phyloP scores from a whole-genome alignment of 306 rosid species.

The Alnus glutinosa region DNA sequence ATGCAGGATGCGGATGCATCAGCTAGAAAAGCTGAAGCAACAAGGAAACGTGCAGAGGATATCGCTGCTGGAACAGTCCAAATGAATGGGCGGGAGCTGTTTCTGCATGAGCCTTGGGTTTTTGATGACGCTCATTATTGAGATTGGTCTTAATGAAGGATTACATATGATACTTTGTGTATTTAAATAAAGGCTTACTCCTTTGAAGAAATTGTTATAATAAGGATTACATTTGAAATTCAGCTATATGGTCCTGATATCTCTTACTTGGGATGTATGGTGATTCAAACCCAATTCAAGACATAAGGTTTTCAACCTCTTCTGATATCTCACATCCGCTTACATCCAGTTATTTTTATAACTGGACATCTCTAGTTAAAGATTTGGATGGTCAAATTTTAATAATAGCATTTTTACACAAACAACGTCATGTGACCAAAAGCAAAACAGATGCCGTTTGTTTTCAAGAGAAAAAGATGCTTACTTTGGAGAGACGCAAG shows the following conservation, averaged over 20 bases:
- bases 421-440: too few relatives aligned
- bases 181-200: not conserved
- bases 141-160: slow-evolving; percentile 36
- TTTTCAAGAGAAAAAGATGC: too few relatives aligned
- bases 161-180: slow-evolving; percentile 5
- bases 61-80: slow-evolving; percentile 69
- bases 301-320: too few relatives aligned
- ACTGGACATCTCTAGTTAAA: too few relatives aligned
- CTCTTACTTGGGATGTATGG: too few relatives aligned
- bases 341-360: too few relatives aligned
- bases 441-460: too few relatives aligned
- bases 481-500: slow-evolving; percentile 36
- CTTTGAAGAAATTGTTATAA: not conserved
- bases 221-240: not conserved
- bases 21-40: slow-evolving; percentile 68
- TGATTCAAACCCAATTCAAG: too few relatives aligned
- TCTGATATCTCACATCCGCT: too few relatives aligned
- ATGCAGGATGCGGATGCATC: slow-evolving; percentile 72
- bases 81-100: slow-evolving; percentile 93
- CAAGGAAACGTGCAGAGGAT: slow-evolving; percentile 79
- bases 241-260: too few relatives aligned
- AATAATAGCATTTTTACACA: too few relatives aligned
- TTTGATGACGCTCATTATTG: slow-evolving; percentile 71
- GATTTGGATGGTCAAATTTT: too few relatives aligned
- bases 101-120: slow-evolving; percentile 81